Conservation (phyloP, 2,329 filamentous ascomycete genomes). For the Diatrype stigma region DNA sequence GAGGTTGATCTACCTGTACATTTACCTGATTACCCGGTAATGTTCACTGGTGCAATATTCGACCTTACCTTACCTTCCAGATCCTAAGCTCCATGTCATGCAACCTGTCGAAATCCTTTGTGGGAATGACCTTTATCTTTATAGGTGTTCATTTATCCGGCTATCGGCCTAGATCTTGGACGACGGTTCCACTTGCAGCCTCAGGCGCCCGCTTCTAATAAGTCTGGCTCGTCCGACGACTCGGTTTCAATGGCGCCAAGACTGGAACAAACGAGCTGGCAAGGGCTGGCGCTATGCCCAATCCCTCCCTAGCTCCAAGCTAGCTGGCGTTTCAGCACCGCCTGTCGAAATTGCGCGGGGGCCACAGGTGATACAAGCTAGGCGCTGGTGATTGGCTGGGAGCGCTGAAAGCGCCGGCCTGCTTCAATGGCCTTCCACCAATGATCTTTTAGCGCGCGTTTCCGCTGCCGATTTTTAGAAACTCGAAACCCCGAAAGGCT, state of each 20-base stretch:
- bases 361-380: background rate
- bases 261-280: background rate
- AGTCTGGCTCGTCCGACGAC: background rate
- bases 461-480: background rate
- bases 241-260: background rate
- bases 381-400: background rate
- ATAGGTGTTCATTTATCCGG: too few relatives aligned
- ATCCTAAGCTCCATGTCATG: too few relatives aligned
- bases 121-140: too few relatives aligned
- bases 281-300: background rate
- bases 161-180: background rate
- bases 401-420: background rate
- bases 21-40: too few relatives aligned
- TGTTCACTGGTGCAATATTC: too few relatives aligned
- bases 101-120: too few relatives aligned
- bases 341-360: background rate
- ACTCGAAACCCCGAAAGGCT: background rate
- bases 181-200: background rate
- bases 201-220: background rate
- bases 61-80: too few relatives aligned
- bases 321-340: background rate
- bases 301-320: background rate
- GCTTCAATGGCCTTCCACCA: background rate
- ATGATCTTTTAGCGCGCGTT: background rate
- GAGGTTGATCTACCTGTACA: too few relatives aligned